These are phyloP conservation scores for Plasmodium blacklocki DNA, from an alignment of 169 alveolate species.

Conservation along the genomic window DNA sequence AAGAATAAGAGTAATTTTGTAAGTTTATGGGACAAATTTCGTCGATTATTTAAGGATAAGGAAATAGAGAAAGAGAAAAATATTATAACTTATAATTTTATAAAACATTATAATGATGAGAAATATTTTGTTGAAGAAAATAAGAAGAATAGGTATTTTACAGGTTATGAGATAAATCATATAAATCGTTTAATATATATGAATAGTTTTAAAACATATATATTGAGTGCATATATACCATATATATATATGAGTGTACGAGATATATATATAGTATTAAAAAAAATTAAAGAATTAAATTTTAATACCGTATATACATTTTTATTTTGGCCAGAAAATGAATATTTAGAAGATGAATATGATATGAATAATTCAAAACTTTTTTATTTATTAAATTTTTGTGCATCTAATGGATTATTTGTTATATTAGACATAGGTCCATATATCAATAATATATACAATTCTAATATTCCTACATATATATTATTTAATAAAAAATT, in stretches of 20 bases:
- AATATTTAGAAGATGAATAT: constrained; percentile 66
- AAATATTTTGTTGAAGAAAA: not conserved
- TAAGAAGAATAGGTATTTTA: not conserved
- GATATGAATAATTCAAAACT: constrained; percentile 61
- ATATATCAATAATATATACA: constrained; percentile 57
- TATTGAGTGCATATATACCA: constrained; percentile 74
- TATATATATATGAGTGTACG: constrained; percentile 75
- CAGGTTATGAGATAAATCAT: constrained; percentile 57
- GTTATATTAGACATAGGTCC: constrained; percentile 75
- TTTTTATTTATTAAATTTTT: constrained; percentile 59
- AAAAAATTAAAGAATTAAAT: constrained; percentile 72
- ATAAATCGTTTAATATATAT: constrained; percentile 65
- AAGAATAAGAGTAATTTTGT: not conserved
- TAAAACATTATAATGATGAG: constrained; percentile 18
- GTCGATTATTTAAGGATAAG: constrained; percentile 18
- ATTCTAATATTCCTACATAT: constrained; percentile 71
- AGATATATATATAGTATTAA: constrained; percentile 63
- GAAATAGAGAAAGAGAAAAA: constrained; percentile 31
- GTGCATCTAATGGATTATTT: constrained; percentile 76
- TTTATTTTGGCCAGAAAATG: constrained; percentile 77
- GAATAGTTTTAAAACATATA: constrained; percentile 43
- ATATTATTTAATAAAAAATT: constrained; percentile 47
- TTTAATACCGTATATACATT: constrained; percentile 76
- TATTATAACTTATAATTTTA: constrained; percentile 55
- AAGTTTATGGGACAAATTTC: constrained; percentile 9